phyloP scores from a whole-genome alignment of 73 alveolate genomes.

The Tetrahymena elliotti region DNA sequence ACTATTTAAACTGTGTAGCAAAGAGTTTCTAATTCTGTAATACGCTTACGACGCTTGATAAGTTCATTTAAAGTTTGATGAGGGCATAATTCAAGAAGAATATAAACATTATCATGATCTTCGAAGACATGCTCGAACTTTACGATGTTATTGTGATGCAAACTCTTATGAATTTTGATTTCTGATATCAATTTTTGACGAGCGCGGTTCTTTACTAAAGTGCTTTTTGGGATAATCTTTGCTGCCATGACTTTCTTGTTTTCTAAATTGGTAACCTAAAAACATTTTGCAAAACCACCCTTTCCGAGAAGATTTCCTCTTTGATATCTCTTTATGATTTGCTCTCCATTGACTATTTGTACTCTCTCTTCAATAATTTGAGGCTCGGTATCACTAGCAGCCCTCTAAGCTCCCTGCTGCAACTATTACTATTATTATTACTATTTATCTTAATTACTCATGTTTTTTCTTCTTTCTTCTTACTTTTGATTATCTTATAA shows the following conservation, averaged over 20 bases:
- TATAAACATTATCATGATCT: conserved; percentile 85
- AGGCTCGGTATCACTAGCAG: conserved; percentile 10
- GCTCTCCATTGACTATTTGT: conserved; percentile 56
- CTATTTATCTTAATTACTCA: not conserved
- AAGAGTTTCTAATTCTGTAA: conserved; percentile 89
- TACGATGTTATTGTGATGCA: conserved; percentile 84
- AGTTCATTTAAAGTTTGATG: conserved; percentile 91
- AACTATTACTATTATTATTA: not conserved
- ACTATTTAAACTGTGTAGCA: conserved; percentile 82
- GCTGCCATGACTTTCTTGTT: conserved; percentile 75
- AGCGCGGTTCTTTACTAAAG: conserved; percentile 87
- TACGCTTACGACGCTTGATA: conserved; percentile 86
- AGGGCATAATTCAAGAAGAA: conserved; percentile 81
- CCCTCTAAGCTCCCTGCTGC: not conserved
- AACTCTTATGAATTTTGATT: conserved; percentile 87
- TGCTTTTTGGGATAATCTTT: conserved; percentile 82
- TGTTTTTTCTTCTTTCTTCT: not conserved
- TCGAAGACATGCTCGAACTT: conserved; percentile 93
- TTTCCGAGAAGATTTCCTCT: conserved; percentile 81
- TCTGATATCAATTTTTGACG: conserved; percentile 87
- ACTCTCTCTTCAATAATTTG: conserved; percentile 61
- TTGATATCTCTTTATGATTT: conserved; percentile 58
- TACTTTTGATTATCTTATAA: not conserved
- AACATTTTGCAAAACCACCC: conserved; percentile 96
- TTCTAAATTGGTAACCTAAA: conserved; percentile 77